A percentile compares a stretch with the other conserved stretches of the same genome.
These are phyloP conservation scores for Canavalia ensiformis DNA, from an alignment of 306 rosid species.

Conservation along the genomic window DNA sequence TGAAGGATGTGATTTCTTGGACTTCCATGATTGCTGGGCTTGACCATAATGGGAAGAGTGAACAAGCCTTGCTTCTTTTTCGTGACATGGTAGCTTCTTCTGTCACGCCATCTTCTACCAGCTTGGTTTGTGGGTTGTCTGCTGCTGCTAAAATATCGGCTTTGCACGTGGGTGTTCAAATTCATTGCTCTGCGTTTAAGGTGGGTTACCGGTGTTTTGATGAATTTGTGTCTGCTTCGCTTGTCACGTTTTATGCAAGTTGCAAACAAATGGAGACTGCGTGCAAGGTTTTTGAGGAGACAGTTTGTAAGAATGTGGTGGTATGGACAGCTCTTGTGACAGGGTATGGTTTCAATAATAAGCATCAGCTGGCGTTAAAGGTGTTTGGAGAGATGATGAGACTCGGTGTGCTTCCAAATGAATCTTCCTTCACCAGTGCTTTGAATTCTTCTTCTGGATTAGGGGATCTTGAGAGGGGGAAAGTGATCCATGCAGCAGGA, in stretches of 20 bases:
- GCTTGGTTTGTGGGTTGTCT: slow-evolving; percentile 72
- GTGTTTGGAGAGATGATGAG: slow-evolving; percentile 72
- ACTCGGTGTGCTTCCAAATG: slow-evolving; percentile 64
- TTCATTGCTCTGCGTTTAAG: slow-evolving; percentile 68
- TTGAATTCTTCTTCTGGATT: slow-evolving; percentile 84
- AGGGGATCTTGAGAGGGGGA: slow-evolving; percentile 79
- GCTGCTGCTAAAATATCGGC: slow-evolving; percentile 65
- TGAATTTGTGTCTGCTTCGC: slow-evolving; percentile 72
- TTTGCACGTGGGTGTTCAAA: slow-evolving; percentile 63
- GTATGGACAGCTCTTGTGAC: slow-evolving; percentile 89
- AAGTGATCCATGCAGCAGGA: slow-evolving; percentile 59
- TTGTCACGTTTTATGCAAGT: slow-evolving; percentile 73
- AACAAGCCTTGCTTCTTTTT: slow-evolving; percentile 69
- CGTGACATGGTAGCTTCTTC: slow-evolving; percentile 62
- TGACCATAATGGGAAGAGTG: slow-evolving; percentile 70
- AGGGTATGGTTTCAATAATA: slow-evolving; percentile 70
- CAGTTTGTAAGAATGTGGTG: slow-evolving; percentile 66
- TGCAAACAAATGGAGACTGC: slow-evolving; percentile 69
- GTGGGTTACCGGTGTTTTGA: slow-evolving; percentile 63
- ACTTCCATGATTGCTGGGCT: slow-evolving; percentile 80
- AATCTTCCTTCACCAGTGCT: slow-evolving; percentile 87
- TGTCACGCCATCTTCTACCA: slow-evolving; percentile 57
- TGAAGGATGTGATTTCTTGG: slow-evolving; percentile 76
- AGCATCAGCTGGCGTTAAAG: slow-evolving; percentile 62
- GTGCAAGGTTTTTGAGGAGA: slow-evolving; percentile 56